Evolutionary conservation across 352 stramenopile genomes (phyloP).

Genomic region (Blastocystis sp.): DNA sequence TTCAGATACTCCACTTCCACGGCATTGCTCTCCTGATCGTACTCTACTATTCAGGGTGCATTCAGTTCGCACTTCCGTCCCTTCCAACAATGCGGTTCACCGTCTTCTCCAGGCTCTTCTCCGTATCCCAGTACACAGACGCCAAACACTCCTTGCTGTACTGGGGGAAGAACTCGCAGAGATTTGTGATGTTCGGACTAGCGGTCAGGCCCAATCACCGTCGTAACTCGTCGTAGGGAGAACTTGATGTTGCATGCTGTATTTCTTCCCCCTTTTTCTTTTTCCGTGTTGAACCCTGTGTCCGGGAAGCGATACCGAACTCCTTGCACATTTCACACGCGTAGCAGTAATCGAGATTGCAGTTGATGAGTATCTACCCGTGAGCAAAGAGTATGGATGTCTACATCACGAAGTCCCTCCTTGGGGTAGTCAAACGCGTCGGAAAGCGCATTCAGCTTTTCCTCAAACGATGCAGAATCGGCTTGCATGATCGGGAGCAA

Average conservation of each 20-base stretch:
- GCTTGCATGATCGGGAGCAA: background rate
- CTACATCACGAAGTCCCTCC: slow-evolving; percentile 57
- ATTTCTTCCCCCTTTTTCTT: background rate
- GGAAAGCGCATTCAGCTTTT: background rate
- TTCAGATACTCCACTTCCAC: slow-evolving; percentile 57
- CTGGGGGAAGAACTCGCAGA: slow-evolving; percentile 39
- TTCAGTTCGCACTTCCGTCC: background rate
- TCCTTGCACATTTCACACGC: slow-evolving; percentile 34
- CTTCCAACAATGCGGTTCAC: slow-evolving; percentile 43
- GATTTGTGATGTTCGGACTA: slow-evolving; percentile 48
- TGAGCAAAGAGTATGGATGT: background rate
- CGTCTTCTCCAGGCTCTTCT: slow-evolving; percentile 36
- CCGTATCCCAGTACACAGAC: slow-evolving; percentile 26
- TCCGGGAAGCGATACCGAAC: slow-evolving; percentile 9
- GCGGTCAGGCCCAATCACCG: background rate
- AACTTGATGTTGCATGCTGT: background rate
- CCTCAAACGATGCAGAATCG: background rate
- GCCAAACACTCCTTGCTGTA: background rate
- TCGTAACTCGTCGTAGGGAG: background rate
- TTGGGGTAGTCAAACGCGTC: slow-evolving; percentile 13
- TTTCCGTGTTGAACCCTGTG: background rate
- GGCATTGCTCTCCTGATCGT: background rate
- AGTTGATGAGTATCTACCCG: slow-evolving; percentile 53
- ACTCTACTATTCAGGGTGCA: background rate
- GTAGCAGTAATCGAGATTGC: slow-evolving; percentile 36